These are phyloP conservation scores for Pestalotiopsis sp. DNA, from an alignment of 2,329 filamentous ascomycete species.

Conservation along the genomic window DNA sequence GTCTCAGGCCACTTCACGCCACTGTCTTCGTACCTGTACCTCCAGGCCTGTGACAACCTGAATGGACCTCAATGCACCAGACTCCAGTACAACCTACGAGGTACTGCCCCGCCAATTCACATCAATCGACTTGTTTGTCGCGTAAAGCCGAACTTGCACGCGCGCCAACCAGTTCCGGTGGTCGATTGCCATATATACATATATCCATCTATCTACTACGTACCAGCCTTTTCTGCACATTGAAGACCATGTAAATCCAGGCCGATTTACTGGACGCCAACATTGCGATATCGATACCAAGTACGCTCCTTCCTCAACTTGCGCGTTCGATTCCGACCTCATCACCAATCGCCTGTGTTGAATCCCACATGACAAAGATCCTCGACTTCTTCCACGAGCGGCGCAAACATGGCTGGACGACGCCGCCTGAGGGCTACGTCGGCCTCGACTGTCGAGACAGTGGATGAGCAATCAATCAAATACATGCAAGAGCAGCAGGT, in stretches of 20 bases:
- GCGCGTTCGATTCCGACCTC: neutral
- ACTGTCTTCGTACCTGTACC: neutral
- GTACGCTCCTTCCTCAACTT: neutral
- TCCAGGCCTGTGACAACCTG: neutral
- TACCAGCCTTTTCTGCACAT: neutral
- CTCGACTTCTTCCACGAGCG: neutral
- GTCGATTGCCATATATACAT: neutral
- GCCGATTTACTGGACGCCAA: neutral
- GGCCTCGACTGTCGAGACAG: constrained; percentile 46
- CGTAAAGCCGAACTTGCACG: constrained; percentile 1
- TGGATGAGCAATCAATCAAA: constrained; percentile 36
- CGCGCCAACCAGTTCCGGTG: neutral
- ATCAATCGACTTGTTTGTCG: neutral
- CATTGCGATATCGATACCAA: neutral
- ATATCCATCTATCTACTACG: neutral
- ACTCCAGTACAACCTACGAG: too few species aligned
- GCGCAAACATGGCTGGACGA: constrained; percentile 38
- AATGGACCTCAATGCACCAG: neutral
- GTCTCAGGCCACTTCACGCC: neutral
- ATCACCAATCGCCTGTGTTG: constrained; percentile 19
- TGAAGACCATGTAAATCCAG: neutral
- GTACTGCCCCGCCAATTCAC: neutral
- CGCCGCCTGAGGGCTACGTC: constrained; percentile 40
- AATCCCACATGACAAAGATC: constrained; percentile 32
- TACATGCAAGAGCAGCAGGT: constrained; percentile 37